Percentiles rank a stretch among this genome's conserved stretches.
phyloP scores from a whole-genome alignment of 2,329 filamentous ascomycete species.

The Cladosporium cucumerinum region DNA sequence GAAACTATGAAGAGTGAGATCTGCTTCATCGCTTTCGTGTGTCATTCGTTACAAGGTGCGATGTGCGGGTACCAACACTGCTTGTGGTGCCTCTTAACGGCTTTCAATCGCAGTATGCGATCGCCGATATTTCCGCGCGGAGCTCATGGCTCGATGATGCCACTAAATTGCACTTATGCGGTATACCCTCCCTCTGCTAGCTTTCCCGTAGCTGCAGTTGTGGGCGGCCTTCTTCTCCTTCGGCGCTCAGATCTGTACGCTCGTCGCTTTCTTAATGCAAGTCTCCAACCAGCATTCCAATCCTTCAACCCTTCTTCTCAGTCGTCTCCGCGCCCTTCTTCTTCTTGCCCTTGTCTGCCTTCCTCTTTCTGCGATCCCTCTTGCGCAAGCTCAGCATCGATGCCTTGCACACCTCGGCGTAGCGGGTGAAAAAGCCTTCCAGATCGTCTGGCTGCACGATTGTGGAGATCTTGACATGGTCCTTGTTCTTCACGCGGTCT shows the following conservation, averaged over 20 bases:
- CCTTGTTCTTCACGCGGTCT: conserved; percentile 49
- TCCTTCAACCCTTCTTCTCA: conserved; percentile 13
- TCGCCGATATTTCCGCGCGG: neutral
- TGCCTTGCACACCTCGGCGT: conserved; percentile 85
- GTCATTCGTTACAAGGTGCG: neutral
- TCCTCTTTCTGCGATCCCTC: conserved; percentile 82
- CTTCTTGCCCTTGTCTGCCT: conserved; percentile 74
- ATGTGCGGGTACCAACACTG: neutral
- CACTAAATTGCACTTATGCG: neutral
- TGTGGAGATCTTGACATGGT: conserved; percentile 76
- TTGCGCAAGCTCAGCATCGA: conserved; percentile 92
- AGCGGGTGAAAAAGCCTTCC: conserved; percentile 76
- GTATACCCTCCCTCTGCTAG: neutral
- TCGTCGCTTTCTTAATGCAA: neutral
- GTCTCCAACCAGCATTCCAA: neutral
- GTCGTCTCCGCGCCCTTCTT: conserved; percentile 40
- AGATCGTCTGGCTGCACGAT: conserved; percentile 72
- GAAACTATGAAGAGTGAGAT: neutral
- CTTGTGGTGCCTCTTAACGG: neutral
- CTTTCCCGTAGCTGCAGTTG: neutral
- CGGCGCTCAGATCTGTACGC: neutral
- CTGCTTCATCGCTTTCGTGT: neutral
- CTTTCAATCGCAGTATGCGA: neutral
- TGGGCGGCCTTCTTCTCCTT: neutral
- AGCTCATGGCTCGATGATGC: neutral